A percentile compares a stretch with the other conserved stretches of the same genome.
These are phyloP conservation scores for Globisporangium uncinulatum DNA, from an alignment of 352 stramenopile genomes.

Conservation along the genomic window DNA sequence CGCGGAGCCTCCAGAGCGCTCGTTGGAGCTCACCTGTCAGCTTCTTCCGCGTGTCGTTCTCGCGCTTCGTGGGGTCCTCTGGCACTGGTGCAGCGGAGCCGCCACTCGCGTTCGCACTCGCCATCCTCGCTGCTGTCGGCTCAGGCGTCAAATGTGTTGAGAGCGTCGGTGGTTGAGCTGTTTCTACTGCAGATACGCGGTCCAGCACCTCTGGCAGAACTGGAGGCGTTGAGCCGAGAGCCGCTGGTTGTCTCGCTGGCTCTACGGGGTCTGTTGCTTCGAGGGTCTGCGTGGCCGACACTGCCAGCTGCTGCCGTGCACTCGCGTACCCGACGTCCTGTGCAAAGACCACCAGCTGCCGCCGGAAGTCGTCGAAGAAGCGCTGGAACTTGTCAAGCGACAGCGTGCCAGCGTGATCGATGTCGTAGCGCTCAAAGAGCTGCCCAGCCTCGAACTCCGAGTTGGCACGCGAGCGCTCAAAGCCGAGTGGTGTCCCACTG, in stretches of 20 bases:
- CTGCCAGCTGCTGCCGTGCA: no score
- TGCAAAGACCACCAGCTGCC: slow-evolving; percentile 56
- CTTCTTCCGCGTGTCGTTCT: slow-evolving; percentile 2
- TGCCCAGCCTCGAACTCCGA: slow-evolving; percentile 83
- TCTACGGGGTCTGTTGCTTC: no score
- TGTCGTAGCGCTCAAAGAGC: slow-evolving; percentile 80
- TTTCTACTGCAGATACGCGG: no score
- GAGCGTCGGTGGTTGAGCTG: neutral
- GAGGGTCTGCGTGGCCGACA: no score
- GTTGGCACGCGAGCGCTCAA: slow-evolving; percentile 62
- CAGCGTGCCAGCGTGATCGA: slow-evolving; percentile 44
- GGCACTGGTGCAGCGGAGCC: no score
- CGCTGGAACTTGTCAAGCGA: slow-evolving; percentile 57
- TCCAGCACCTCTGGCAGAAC: no score
- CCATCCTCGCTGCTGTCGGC: no score
- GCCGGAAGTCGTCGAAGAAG: slow-evolving; percentile 73
- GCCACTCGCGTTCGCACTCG: no score
- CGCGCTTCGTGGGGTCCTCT: neutral
- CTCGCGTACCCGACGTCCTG: slow-evolving; percentile 44
- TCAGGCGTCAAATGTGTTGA: slow-evolving; percentile 1
- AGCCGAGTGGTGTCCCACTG: slow-evolving; percentile 61
- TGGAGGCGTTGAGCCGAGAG: no score
- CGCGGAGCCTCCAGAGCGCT: slow-evolving; percentile 51
- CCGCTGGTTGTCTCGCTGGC: no score
- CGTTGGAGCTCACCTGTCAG: slow-evolving; percentile 29